Evolutionary conservation across 2,329 filamentous ascomycete genomes (phyloP).

Genomic region (Pseudogymnoascus verrucosus): DNA sequence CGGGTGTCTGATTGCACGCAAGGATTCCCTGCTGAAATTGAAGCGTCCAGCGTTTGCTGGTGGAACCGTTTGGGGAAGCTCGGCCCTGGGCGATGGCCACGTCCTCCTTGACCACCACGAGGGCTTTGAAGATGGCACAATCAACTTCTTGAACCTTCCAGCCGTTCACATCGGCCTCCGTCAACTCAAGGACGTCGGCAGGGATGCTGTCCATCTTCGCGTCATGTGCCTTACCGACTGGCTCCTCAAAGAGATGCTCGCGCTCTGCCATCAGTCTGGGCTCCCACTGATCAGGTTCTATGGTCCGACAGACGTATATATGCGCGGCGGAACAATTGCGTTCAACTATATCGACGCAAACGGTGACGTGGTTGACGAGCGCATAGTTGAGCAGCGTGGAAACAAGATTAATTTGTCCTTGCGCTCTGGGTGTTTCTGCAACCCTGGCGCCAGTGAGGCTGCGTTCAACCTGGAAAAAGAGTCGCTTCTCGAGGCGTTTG

Average conservation of each 20-base stretch:
- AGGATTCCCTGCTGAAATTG: constrained; percentile 27
- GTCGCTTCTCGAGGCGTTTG: constrained; percentile 13
- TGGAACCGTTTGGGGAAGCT: constrained; percentile 31
- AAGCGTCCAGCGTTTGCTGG: constrained; percentile 34
- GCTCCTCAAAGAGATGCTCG: constrained; percentile 27
- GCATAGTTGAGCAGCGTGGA: constrained; percentile 30
- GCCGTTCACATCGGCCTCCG: constrained; percentile 32
- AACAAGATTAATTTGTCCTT: constrained; percentile 29
- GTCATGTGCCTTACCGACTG: constrained; percentile 32
- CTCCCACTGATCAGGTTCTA: constrained; percentile 30
- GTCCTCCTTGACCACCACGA: constrained; percentile 23
- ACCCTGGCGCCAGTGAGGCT: constrained; percentile 33
- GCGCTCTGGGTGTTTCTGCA: constrained; percentile 37
- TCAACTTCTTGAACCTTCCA: constrained; percentile 34
- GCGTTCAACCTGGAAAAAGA: constrained; percentile 26
- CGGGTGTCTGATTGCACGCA: constrained; percentile 32
- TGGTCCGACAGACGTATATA: constrained; percentile 26
- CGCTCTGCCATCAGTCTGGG: constrained; percentile 29
- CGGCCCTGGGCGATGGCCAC: constrained; percentile 29
- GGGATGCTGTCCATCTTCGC: constrained; percentile 25
- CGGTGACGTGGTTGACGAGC: constrained; percentile 31
- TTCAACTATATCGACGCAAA: constrained; percentile 32
- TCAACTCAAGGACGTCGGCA: constrained; percentile 28
- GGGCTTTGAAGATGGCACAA: constrained; percentile 35
- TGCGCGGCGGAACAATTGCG: constrained; percentile 31